Conservation (phyloP, 768 basidiomycete species). For the Daedaleopsis nitida region DNA sequence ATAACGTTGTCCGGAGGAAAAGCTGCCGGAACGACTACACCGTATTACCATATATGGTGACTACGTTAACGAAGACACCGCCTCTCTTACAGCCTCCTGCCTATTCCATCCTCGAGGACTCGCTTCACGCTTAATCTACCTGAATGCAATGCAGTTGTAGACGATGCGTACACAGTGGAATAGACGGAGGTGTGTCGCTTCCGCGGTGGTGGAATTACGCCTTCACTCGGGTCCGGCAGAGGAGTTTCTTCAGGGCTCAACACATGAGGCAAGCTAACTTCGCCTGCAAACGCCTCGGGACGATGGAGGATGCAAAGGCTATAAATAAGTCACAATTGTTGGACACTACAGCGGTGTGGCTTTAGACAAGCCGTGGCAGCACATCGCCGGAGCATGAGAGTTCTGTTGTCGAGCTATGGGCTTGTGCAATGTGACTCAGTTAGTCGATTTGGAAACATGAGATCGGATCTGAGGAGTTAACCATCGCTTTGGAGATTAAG, state of each 20-base stretch:
- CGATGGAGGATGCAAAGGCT: not conserved
- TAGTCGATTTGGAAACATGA: no score
- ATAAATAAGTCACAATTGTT: not conserved
- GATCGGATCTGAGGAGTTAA: not conserved
- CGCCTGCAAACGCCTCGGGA: not conserved
- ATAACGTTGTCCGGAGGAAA: constrained; percentile 2
- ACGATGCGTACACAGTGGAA: not conserved
- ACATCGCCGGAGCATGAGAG: not conserved
- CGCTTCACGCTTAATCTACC: constrained; percentile 4
- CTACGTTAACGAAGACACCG: constrained; percentile 20
- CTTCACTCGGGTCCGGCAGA: constrained; percentile 1
- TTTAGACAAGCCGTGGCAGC: not conserved
- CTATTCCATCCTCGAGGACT: not conserved
- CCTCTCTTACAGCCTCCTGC: constrained; percentile 15
- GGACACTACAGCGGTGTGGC: not conserved
- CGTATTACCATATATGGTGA: constrained; percentile 12
- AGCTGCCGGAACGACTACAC: constrained; percentile 14
- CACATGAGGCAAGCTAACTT: constrained; percentile 12
- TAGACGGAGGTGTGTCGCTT: constrained; percentile 10
- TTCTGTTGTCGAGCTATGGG: no score
- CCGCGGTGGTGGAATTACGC: constrained; percentile 1
- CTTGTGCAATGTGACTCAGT: no score
- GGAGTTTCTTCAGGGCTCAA: not conserved
- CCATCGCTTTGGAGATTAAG: not conserved
- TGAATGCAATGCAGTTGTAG: constrained; percentile 10